Conservation (phyloP, 768 basidiomycete genomes). For the Phanerochaete carnosa region DNA sequence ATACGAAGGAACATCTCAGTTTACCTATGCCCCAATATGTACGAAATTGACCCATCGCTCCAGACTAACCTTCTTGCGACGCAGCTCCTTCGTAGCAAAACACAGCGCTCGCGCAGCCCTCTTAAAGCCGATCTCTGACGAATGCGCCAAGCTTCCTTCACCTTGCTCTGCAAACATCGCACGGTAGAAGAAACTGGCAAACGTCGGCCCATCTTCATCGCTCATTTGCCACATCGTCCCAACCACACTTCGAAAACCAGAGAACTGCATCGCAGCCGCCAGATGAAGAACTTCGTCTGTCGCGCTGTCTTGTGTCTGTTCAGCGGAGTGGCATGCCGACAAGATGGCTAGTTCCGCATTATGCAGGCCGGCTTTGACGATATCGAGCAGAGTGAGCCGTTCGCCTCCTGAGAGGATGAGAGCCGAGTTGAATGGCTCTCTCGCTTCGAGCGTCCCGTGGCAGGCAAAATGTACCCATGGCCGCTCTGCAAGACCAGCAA, state of each 20-base stretch:
- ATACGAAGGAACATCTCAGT: too few relatives aligned
- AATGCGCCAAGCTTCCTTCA: neutral
- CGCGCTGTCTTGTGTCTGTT: slow-evolving; percentile 26
- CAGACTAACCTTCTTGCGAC: neutral
- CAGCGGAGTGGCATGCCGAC: slow-evolving; percentile 42
- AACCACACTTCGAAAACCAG: slow-evolving; percentile 31
- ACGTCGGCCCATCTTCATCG: slow-evolving; percentile 33
- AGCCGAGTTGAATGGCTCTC: slow-evolving; percentile 25
- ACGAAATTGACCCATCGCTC: slow-evolving; percentile 10
- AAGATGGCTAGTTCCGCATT: slow-evolving; percentile 37
- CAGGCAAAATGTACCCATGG: slow-evolving; percentile 28
- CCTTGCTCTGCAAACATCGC: neutral
- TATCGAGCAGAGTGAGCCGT: slow-evolving; percentile 13
- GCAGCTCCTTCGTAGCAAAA: neutral
- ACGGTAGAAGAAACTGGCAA: slow-evolving; percentile 31
- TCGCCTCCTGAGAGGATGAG: slow-evolving; percentile 26
- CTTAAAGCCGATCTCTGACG: neutral
- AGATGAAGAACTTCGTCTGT: slow-evolving; percentile 39
- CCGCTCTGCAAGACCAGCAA: slow-evolving; percentile 2
- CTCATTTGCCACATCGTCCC: slow-evolving; percentile 43
- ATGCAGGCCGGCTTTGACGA: slow-evolving; percentile 18
- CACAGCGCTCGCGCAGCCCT: slow-evolving; percentile 2
- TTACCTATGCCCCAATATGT: slow-evolving; percentile 6
- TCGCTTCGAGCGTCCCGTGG: slow-evolving; percentile 15
- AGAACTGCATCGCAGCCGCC: slow-evolving; percentile 37